Conservation (phyloP, 2,329 filamentous ascomycete genomes). For the Zarea fungicola region DNA sequence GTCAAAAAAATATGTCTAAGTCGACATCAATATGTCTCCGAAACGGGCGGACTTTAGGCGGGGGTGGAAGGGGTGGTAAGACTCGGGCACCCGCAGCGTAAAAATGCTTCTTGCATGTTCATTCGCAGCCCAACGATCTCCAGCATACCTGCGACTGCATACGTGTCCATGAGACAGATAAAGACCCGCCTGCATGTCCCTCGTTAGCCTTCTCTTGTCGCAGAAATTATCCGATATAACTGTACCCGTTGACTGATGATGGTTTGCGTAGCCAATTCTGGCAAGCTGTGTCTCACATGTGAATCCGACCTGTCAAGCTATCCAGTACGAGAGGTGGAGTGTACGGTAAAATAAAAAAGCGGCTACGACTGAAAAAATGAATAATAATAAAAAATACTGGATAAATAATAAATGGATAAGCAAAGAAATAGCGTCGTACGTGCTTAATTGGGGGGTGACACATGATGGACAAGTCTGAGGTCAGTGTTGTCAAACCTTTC, state of each 20-base stretch:
- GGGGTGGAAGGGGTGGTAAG: no score
- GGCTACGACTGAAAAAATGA: no score
- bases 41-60: no score
- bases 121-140: background rate
- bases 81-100: background rate
- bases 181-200: background rate
- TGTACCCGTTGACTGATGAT: background rate
- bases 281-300: slow-evolving; percentile 1
- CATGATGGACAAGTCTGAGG: background rate
- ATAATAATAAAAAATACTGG: no score
- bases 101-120: no score
- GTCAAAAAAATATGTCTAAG: background rate
- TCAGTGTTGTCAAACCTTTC: background rate
- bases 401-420: no score
- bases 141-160: background rate
- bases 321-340: background rate
- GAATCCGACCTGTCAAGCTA: slow-evolving; percentile 6
- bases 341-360: background rate
- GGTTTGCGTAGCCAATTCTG: background rate
- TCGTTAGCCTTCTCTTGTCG: no score
- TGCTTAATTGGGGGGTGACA: background rate
- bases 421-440: no score
- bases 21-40: no score
- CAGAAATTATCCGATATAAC: background rate
- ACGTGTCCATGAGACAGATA: background rate